phyloP scores from a whole-genome alignment of 1,139 yeast genomes.

The Komagataea norvegica region DNA sequence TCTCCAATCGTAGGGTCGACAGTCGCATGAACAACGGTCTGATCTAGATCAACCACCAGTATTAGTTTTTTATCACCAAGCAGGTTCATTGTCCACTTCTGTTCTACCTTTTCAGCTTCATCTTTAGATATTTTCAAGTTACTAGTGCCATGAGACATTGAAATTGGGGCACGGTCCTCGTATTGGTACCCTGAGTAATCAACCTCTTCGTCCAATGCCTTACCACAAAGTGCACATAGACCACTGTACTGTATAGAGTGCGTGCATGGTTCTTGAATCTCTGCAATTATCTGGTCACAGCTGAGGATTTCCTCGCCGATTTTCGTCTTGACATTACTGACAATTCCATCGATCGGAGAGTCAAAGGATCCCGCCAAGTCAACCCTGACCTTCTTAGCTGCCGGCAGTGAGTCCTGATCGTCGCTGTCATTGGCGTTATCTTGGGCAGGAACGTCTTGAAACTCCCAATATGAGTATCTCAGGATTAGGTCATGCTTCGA shows the following conservation, averaged over 20 bases:
- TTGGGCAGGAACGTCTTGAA: conserved; percentile 51
- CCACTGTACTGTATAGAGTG: conserved; percentile 98
- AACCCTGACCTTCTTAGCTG: conserved; percentile 41
- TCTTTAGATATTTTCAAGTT: conserved; percentile 77
- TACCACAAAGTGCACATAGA: conserved; percentile 90
- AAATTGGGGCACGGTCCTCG: conserved; percentile 74
- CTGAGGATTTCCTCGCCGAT: conserved; percentile 59
- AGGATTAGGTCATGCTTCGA: conserved; percentile 46
- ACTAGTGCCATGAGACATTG: conserved; percentile 89
- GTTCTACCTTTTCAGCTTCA: conserved; percentile 85
- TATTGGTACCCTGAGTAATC: conserved; percentile 75
- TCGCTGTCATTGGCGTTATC: conserved; percentile 32
- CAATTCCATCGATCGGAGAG: conserved; percentile 73
- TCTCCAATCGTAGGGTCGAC: conserved; percentile 97
- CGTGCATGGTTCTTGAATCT: conserved; percentile 75
- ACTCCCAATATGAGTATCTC: conserved; percentile 57
- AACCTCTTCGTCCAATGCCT: conserved; percentile 71
- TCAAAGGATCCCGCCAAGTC: conserved; percentile 72
- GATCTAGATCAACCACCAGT: conserved; percentile 93
- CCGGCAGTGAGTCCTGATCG: conserved; percentile 13
- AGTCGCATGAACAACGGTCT: conserved; percentile 95
- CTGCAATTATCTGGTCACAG: conserved; percentile 45
- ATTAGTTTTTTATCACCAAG: conserved; percentile 65
- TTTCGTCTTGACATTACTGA: conserved; percentile 46
- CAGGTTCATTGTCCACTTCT: conserved; percentile 56